phyloP scores from a whole-genome alignment of 2,329 filamentous ascomycete genomes.

The Coniella vitis region DNA sequence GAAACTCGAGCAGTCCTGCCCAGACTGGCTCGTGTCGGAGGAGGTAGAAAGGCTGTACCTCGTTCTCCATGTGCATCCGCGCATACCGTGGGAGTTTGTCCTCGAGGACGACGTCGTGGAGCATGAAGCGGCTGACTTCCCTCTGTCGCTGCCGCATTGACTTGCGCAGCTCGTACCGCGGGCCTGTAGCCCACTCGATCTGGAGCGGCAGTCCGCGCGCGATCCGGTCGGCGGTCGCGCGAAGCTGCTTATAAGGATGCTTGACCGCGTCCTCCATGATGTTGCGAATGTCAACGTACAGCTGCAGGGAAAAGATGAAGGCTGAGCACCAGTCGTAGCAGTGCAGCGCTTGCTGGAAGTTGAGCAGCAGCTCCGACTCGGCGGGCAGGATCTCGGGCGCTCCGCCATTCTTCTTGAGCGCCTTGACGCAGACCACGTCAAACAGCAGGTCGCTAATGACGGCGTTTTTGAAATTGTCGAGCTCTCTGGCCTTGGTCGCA shows the following conservation, averaged over 20 bases:
- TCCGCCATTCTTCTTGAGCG: slow-evolving; percentile 20
- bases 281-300: slow-evolving; percentile 26
- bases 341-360: slow-evolving; percentile 19
- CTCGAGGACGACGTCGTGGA: slow-evolving; percentile 18
- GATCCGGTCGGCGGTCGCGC: slow-evolving; percentile 15
- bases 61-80: slow-evolving; percentile 11
- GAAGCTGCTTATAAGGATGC: slow-evolving; percentile 19
- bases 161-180: slow-evolving; percentile 8
- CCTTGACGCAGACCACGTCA: slow-evolving; percentile 20
- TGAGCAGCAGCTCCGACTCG: slow-evolving; percentile 24
- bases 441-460: background rate
- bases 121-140: slow-evolving; percentile 17
- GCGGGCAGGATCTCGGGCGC: slow-evolving; percentile 17
- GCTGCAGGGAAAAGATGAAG: slow-evolving; percentile 24
- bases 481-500: slow-evolving; percentile 14
- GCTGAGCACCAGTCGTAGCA: slow-evolving; percentile 18
- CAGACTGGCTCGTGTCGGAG: slow-evolving; percentile 20
- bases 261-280: slow-evolving; percentile 22
- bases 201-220: slow-evolving; percentile 14
- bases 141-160: slow-evolving; percentile 9
- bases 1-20: slow-evolving; percentile 22
- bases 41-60: background rate
- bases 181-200: slow-evolving; percentile 12
- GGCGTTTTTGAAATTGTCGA: slow-evolving; percentile 13
- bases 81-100: slow-evolving; percentile 17